These are phyloP conservation scores for Russula virescens DNA, from an alignment of 768 basidiomycete species.

Conservation along the genomic window DNA sequence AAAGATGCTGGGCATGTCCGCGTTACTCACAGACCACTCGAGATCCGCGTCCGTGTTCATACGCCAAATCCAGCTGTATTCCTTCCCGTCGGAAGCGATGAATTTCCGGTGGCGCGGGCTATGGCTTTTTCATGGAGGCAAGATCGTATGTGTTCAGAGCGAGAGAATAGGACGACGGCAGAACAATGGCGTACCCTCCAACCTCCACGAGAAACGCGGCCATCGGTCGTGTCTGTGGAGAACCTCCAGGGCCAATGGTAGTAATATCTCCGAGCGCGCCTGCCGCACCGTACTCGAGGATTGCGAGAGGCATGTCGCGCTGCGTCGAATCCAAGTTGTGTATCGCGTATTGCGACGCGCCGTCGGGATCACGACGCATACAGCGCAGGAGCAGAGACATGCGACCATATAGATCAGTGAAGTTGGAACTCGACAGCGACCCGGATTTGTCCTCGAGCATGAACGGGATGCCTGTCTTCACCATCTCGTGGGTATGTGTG, in stretches of 20 bases:
- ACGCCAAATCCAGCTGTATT: conserved; percentile 56
- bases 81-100: conserved; percentile 50
- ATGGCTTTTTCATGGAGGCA: not conserved
- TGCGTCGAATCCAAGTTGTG: conserved; percentile 31
- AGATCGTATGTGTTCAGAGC: not conserved
- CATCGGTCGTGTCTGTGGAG: conserved; percentile 37
- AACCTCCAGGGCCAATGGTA: not conserved
- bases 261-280: conserved; percentile 10
- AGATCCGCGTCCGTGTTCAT: conserved; percentile 36
- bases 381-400: conserved; percentile 46
- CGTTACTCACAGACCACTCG: conserved; percentile 57
- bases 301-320: conserved; percentile 36
- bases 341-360: conserved; percentile 45
- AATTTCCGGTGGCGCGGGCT: conserved; percentile 41
- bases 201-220: conserved; percentile 44
- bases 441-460: conserved; percentile 64
- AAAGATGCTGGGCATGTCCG: not conserved
- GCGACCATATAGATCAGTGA: conserved; percentile 58
- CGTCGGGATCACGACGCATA: conserved; percentile 38
- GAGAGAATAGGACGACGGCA: not conserved
- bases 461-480: conserved; percentile 50
- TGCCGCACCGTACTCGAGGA: conserved; percentile 44
- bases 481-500: conserved; percentile 28
- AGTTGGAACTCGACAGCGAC: conserved; percentile 47
- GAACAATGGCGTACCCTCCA: conserved; percentile 4